Evolutionary conservation across 345 rosid genomes (phyloP).

Genomic region (Rhodamnia rubescens): DNA sequence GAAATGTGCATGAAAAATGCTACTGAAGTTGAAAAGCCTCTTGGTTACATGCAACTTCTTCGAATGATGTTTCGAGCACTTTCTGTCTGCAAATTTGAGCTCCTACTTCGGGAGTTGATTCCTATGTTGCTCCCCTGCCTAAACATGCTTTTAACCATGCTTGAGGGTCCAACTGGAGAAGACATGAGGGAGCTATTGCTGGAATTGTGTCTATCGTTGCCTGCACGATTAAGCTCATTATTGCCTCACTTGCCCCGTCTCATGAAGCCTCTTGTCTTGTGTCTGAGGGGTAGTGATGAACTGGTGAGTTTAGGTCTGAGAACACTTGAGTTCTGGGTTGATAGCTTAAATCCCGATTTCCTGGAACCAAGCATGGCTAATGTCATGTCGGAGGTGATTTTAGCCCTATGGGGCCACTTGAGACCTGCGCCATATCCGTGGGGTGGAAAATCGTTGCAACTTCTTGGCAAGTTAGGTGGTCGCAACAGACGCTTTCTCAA

Average conservation of each 20-base stretch:
- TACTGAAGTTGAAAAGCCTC: constrained; percentile 89
- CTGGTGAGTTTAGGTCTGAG: constrained; percentile 82
- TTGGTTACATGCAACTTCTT: constrained; percentile 90
- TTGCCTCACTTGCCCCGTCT: constrained; percentile 86
- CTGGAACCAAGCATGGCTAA: constrained; percentile 96
- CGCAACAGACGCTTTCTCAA: constrained; percentile 93
- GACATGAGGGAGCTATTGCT: constrained; percentile 87
- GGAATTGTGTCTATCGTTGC: constrained; percentile 88
- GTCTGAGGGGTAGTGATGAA: constrained; percentile 83
- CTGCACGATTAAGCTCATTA: constrained; percentile 95
- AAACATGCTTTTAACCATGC: constrained; percentile 85
- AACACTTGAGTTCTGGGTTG: constrained; percentile 99
- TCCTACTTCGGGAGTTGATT: constrained; percentile 77
- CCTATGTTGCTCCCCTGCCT: constrained; percentile 87
- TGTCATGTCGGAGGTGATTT: constrained; percentile 94
- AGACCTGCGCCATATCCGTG: constrained; percentile 90
- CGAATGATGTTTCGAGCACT: constrained; percentile 87
- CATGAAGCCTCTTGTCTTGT: constrained; percentile 89
- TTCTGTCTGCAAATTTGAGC: constrained; percentile 86
- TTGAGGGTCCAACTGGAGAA: constrained; percentile 94
- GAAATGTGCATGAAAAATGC: constrained; percentile 95
- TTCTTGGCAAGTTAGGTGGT: constrained; percentile 97
- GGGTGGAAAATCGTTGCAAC: constrained; percentile 90
- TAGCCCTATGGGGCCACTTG: constrained; percentile 95
- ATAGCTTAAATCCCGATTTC: constrained; percentile 96